Evolutionary conservation across 2,329 filamentous ascomycete genomes (phyloP), one percentile per base, ranked within the genome.

Genomic region (Gaeumannomyces tritici): DNA sequence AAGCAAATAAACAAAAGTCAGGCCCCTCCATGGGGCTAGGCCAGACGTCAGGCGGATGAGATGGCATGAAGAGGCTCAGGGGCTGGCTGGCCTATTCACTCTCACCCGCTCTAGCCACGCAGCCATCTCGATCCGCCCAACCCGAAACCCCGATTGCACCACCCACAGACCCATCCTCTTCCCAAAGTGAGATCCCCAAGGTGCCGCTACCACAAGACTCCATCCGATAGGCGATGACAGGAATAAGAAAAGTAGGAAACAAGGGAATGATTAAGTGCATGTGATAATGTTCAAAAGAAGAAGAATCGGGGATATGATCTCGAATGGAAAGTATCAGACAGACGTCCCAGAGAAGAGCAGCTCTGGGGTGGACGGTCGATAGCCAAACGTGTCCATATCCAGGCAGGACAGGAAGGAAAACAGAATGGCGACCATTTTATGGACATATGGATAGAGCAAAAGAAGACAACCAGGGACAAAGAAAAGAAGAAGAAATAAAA

Each of bases 401-500:
- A 51, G 42, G n/a, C 42, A 51, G 18, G 33, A 51, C 42, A 47
- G 21, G 42, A n/a, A 51, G 6, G 42, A 7, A n/a, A 51, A 51
- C 11, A n/a, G 11, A 51, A 51, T 51, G 21, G 9, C 42, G 42
- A n/a, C 42, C 42, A 9, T n/a, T 6, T 8, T n/a, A 51, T 51
- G 18, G 21, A n/a, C 42, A 63, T 62, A 63, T 35, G 54, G 61
- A 60, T 27, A 56, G 33, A 35, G 15, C 15, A 61, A 58, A 55
- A 63, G 51, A n/a, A n/a, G n/a, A n/a, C n/a, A n/a, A n/a, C n/a
- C n/a, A n/a, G n/a, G n/a, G n/a, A n/a, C n/a, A 58, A 59, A 64
- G 42, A 61, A 59, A 35, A 61, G 58, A 55, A 62, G 57, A 54
- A 67, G 65, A 67, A 27, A 59, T 64, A 67, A 69, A 65, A 62